phyloP scores from a whole-genome alignment of 345 rosid species.

The Ailanthus altissimus region DNA sequence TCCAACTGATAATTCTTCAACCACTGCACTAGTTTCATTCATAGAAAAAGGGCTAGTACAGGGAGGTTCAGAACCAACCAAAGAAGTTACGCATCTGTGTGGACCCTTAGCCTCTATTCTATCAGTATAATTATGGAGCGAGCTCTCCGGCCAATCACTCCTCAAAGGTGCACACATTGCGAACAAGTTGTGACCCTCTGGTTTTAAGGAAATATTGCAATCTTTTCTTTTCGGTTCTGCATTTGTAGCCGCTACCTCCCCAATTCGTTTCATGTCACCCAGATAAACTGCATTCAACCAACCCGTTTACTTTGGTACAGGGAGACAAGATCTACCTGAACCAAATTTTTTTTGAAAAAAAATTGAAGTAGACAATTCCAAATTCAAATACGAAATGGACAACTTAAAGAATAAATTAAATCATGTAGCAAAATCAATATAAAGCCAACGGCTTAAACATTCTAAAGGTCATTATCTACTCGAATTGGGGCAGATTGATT shows the following conservation, averaged over 20 bases:
- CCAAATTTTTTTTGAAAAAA: neutral
- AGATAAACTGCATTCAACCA: slow-evolving; percentile 27
- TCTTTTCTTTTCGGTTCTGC: slow-evolving; percentile 34
- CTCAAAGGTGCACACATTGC: slow-evolving; percentile 28
- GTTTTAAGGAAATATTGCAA: slow-evolving; percentile 39
- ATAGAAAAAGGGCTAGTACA: slow-evolving; percentile 13
- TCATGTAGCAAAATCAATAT: neutral
- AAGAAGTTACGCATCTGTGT: slow-evolving; percentile 24
- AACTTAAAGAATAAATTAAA: neutral
- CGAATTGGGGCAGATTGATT: neutral
- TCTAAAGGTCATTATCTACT: neutral
- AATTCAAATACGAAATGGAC: neutral
- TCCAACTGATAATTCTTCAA: slow-evolving; percentile 47
- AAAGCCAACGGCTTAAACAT: neutral
- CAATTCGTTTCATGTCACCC: slow-evolving; percentile 47
- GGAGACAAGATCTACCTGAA: neutral
- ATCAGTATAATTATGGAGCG: slow-evolving; percentile 29
- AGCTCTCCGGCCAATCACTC: slow-evolving; percentile 39
- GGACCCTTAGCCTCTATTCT: slow-evolving; percentile 17
- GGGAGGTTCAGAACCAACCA: slow-evolving; percentile 24
- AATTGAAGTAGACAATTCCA: neutral
- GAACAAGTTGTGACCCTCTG: slow-evolving; percentile 33
- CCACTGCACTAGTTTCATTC: slow-evolving; percentile 29
- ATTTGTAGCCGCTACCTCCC: slow-evolving; percentile 42
- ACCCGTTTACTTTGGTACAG: neutral